These are phyloP conservation scores for Pisolithus albus DNA, from an alignment of 768 basidiomycete species.

Conservation along the genomic window DNA sequence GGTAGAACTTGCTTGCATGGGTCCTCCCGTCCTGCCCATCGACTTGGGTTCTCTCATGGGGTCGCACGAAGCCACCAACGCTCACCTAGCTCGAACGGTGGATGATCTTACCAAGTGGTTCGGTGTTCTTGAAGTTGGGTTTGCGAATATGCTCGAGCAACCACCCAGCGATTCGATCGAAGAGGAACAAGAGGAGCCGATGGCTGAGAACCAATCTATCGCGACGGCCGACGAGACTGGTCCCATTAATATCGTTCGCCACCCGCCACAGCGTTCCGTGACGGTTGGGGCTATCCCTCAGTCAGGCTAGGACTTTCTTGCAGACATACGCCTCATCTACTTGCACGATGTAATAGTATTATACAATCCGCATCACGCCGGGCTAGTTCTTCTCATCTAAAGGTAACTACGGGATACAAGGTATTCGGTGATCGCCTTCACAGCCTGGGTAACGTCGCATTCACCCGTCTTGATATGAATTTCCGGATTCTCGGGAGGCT, in stretches of 20 bases:
- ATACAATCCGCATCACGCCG: too few relatives aligned
- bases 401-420: constrained; percentile 62
- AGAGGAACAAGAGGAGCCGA: constrained; percentile 53
- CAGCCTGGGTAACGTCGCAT: constrained; percentile 69
- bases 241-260: constrained; percentile 1
- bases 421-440: constrained; percentile 73
- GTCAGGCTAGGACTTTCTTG: neutral
- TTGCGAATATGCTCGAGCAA: constrained; percentile 58
- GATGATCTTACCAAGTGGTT: constrained; percentile 76
- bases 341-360: too few relatives aligned
- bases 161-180: constrained; percentile 47
- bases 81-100: constrained; percentile 65
- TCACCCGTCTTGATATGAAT: constrained; percentile 89
- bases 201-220: constrained; percentile 16
- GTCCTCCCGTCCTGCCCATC: constrained; percentile 54
- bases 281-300: constrained; percentile 12
- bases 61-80: constrained; percentile 52
- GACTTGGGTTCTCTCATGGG: constrained; percentile 55
- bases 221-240: constrained; percentile 5
- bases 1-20: constrained; percentile 22
- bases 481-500: constrained; percentile 78
- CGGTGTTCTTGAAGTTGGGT: constrained; percentile 61
- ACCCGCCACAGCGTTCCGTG: constrained; percentile 8
- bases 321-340: neutral
- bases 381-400: constrained; percentile 12